Evolutionary conservation across 2,329 filamentous ascomycete genomes (phyloP), one percentile per base, ranked within the genome.

Genomic region (Hyphodiscus sp.): DNA sequence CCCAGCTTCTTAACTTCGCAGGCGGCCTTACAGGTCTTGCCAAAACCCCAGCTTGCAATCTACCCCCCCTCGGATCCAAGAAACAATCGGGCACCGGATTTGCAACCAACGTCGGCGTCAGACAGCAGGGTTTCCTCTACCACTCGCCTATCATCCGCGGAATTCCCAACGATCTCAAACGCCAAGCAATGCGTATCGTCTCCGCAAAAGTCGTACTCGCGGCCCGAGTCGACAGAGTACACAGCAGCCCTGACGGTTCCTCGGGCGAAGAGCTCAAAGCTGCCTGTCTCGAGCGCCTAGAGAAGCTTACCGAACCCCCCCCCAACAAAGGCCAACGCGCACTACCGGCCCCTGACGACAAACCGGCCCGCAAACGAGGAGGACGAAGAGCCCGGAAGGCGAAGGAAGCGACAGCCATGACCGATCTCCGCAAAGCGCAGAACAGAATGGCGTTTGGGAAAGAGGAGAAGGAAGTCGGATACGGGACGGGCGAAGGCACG

Each of bases 381-480:
- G 94, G 94, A 49, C 79, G 92, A 52, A 80, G 91, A 60, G 94
- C 91, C 13, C 79, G 94, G 53, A 96, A 96, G 71, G 92, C 92
- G 56, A 99, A 99, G 78, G 94, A 96, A 71, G 91, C 92, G 3
- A 89, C 89, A 7, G 92, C 94, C 56, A 95, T 96, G 90, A 99
- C 94, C 0, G 94, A 99, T 52, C 76, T 99, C 29, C 85, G 91
- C 60, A 96, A 97, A 70, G 91, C 91, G 4, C 94, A 97, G 72
- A 99, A 99, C 73, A 83, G 94, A 51, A 86, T 99, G 81, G 90
- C 86, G 0, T 99, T 99, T 66, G 91, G 91, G 54, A 94, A 95
- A 69, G 92, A 97, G 70, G 94, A 99, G 71, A 86, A 83, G 64
- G 94, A 99, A 71, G 85, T 94, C 1, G 92, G 91, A 30, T 97